phyloP scores from a whole-genome alignment of 805 yeast species.

The Barnettozyma siamensis region DNA sequence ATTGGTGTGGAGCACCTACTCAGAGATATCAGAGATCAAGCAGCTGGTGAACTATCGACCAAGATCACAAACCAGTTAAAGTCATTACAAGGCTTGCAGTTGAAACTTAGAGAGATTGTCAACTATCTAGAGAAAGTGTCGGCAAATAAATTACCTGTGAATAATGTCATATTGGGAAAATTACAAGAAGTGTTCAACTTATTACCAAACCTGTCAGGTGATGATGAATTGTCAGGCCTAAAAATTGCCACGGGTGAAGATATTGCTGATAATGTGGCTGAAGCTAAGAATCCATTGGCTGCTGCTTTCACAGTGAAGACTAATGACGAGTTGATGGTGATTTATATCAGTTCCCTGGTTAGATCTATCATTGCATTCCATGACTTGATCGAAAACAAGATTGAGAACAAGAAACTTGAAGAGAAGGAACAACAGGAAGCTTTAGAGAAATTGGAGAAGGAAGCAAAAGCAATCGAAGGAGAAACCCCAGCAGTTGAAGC shows the following conservation, averaged over 20 bases:
- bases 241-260: conserved; percentile 11
- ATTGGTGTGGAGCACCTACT: conserved; percentile 96
- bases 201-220: conserved; percentile 65
- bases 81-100: conserved; percentile 80
- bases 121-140: conserved; percentile 71
- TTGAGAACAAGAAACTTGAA: conserved; percentile 60
- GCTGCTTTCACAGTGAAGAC: conserved; percentile 88
- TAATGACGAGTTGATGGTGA: conserved; percentile 92
- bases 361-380: conserved; percentile 95
- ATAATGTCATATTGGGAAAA: conserved; percentile 85
- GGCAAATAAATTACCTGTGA: conserved; percentile 69
- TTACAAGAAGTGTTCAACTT: conserved; percentile 92
- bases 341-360: conserved; percentile 83
- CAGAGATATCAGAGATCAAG: conserved; percentile 93
- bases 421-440: conserved; percentile 21
- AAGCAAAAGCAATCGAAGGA: conserved; percentile 6
- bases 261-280: conserved; percentile 20
- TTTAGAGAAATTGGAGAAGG: conserved; percentile 3
- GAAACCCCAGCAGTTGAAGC: background rate
- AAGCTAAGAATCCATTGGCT: conserved; percentile 49
- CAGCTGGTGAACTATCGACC: conserved; percentile 87
- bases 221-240: conserved; percentile 25
- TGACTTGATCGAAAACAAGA: conserved; percentile 92
- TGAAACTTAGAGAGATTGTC: conserved; percentile 72
- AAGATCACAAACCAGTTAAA: conserved; percentile 85